phyloP scores from a whole-genome alignment of 2,329 filamentous ascomycete species.

The Graphilbum sp. region DNA sequence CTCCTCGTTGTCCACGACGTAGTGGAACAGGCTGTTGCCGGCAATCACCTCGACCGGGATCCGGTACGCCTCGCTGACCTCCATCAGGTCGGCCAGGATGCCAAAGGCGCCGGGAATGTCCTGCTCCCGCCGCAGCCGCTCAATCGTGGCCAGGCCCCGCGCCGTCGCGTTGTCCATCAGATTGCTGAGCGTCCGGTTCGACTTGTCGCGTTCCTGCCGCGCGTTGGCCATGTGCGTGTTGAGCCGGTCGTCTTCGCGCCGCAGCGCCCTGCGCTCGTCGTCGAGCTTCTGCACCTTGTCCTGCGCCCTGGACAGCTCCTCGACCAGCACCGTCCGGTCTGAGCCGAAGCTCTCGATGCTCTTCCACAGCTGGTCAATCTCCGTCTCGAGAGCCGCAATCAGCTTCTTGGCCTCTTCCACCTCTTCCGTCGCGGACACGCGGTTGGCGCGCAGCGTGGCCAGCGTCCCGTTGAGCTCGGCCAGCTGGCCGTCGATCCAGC shows the following conservation, averaged over 20 bases:
- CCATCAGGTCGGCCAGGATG: conserved; percentile 81
- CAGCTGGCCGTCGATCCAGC: conserved; percentile 66
- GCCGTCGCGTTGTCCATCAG: conserved; percentile 84
- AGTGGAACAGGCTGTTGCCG: conserved; percentile 85
- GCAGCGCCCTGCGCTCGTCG: conserved; percentile 76
- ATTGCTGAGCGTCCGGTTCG: conserved; percentile 62
- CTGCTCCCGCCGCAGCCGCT: conserved; percentile 62
- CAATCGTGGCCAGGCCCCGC: conserved; percentile 72
- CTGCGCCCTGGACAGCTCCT: conserved; percentile 60
- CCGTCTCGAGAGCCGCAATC: conserved; percentile 41
- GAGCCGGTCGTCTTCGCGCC: conserved; percentile 78
- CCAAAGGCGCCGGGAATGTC: conserved; percentile 80
- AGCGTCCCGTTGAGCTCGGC: conserved; percentile 62
- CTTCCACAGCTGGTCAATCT: conserved; percentile 55
- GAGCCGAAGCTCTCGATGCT: conserved; percentile 70
- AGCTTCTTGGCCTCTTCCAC: conserved; percentile 25
- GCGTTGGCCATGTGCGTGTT: conserved; percentile 62
- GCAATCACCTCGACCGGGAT: conserved; percentile 86
- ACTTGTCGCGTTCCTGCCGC: conserved; percentile 57
- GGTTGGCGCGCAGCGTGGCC: conserved; percentile 66
- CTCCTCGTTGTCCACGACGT: conserved; percentile 81
- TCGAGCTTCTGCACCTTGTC: conserved; percentile 63
- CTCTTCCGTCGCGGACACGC: conserved; percentile 72
- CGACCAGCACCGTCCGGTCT: conserved; percentile 53
- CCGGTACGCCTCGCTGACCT: conserved; percentile 70